These are phyloP conservation scores for Coemansia sp. DNA, from an alignment of 371 early-diverging fungal species.

Conservation along the genomic window DNA sequence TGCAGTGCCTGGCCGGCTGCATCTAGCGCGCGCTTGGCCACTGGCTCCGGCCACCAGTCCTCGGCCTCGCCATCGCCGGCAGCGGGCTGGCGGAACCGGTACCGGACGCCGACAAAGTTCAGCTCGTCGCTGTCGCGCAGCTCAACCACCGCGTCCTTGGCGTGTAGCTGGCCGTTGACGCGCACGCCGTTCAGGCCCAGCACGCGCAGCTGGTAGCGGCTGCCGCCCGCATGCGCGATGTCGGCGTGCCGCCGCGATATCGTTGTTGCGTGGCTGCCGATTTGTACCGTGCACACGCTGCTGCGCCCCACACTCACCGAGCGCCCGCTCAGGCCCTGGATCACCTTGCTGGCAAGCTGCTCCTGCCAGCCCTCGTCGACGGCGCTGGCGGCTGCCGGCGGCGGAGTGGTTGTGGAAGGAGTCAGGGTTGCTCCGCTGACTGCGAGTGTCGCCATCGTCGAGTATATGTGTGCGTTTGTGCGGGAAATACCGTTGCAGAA, in stretches of 20 bases:
- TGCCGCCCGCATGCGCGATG: constrained; percentile 9
- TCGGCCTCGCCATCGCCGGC: constrained; percentile 11
- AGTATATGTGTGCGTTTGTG: neutral
- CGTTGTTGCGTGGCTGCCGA: constrained; percentile 35
- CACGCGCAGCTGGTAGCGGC: constrained; percentile 27
- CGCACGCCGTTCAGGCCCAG: constrained; percentile 50
- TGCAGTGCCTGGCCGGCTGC: neutral
- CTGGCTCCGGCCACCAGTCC: constrained; percentile 34
- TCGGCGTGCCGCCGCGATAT: constrained; percentile 45
- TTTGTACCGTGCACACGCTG: constrained; percentile 39
- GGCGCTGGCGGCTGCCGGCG: neutral
- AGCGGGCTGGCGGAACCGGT: constrained; percentile 27
- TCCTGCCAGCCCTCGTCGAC: constrained; percentile 26
- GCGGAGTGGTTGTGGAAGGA: neutral
- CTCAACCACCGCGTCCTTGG: constrained; percentile 13
- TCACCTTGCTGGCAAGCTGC: constrained; percentile 32
- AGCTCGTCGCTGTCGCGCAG: constrained; percentile 36
- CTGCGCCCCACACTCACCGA: constrained; percentile 43
- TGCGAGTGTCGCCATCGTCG: neutral
- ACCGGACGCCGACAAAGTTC: constrained; percentile 49
- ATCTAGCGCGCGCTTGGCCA: constrained; percentile 5
- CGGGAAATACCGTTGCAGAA: too few relatives aligned
- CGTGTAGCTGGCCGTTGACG: constrained; percentile 39
- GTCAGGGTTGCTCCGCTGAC: neutral
- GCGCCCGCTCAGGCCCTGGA: constrained; percentile 24